phyloP scores from a whole-genome alignment of 164 flowering plant species.

The Amborella trichopoda region DNA sequence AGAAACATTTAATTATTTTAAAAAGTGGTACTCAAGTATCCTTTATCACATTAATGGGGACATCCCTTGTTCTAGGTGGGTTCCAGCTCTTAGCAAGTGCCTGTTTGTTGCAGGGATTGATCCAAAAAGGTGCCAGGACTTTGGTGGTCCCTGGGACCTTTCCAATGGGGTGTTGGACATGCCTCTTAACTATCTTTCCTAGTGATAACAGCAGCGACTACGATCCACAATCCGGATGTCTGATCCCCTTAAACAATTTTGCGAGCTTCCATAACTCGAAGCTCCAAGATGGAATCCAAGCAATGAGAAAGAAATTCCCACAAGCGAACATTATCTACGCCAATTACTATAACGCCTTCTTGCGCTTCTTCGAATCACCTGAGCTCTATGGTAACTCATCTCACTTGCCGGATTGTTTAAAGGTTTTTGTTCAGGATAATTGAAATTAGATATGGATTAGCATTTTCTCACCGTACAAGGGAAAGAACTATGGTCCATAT shows the following conservation, averaged over 20 bases:
- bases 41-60: too few species aligned
- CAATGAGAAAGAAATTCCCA: constrained; percentile 15
- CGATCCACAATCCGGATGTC: constrained; percentile 22
- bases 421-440: too few species aligned
- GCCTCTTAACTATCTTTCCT: constrained; percentile 6
- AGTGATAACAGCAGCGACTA: constrained; percentile 14
- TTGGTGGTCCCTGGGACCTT: constrained; percentile 29
- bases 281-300: constrained; percentile 16
- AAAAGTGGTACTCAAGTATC: too few species aligned
- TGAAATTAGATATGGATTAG: too few species aligned
- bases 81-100: too few species aligned
- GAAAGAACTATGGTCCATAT: too few species aligned
- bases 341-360: constrained; percentile 30
- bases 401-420: too few species aligned
- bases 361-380: constrained; percentile 17
- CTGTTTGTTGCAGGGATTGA: constrained; percentile 21
- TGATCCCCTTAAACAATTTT: constrained; percentile 19
- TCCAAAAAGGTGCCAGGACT: constrained; percentile 21
- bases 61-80: too few species aligned
- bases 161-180: constrained; percentile 21
- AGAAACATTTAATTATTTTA: too few species aligned
- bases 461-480: too few species aligned
- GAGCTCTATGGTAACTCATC: too few species aligned
- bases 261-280: constrained; percentile 18
- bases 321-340: constrained; percentile 27